These are phyloP conservation scores for Suillus ampliporus DNA, from an alignment of 768 basidiomycete genomes.

Conservation along the genomic window DNA sequence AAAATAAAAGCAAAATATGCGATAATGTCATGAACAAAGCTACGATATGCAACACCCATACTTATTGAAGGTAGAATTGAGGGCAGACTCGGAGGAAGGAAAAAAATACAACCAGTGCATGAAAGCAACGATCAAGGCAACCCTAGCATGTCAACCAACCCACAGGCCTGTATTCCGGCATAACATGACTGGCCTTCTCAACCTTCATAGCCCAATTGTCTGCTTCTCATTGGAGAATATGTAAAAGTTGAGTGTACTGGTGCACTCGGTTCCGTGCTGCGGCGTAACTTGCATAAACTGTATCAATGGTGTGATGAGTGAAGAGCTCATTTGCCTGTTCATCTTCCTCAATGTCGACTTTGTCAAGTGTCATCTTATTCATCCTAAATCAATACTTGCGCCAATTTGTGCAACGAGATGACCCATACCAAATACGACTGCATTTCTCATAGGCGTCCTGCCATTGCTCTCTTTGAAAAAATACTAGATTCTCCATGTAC, in stretches of 20 bases:
- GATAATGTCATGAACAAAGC: too few species aligned
- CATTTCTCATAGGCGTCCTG: background rate
- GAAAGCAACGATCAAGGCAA: too few species aligned
- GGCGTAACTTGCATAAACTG: background rate
- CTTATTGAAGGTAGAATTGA: too few species aligned
- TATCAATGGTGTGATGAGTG: background rate
- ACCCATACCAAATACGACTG: background rate
- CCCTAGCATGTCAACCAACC: background rate
- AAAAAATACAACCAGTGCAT: too few species aligned
- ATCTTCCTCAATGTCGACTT: background rate
- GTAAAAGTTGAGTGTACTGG: background rate
- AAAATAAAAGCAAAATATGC: too few species aligned
- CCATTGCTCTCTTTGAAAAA: too few species aligned
- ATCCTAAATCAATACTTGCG: background rate
- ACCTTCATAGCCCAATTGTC: background rate
- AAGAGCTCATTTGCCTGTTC: background rate
- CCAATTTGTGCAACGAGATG: background rate
- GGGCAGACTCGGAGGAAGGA: too few species aligned
- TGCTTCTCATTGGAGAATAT: background rate
- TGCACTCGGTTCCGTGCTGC: background rate
- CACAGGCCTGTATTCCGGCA: background rate
- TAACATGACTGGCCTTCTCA: background rate
- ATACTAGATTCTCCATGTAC: too few species aligned
- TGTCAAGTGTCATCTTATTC: background rate
- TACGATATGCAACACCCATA: too few species aligned